Evolutionary conservation across 2,329 filamentous ascomycete species (phyloP), one percentile per base, ranked within the genome.

Genomic region (Incumbomyces delicatus): DNA sequence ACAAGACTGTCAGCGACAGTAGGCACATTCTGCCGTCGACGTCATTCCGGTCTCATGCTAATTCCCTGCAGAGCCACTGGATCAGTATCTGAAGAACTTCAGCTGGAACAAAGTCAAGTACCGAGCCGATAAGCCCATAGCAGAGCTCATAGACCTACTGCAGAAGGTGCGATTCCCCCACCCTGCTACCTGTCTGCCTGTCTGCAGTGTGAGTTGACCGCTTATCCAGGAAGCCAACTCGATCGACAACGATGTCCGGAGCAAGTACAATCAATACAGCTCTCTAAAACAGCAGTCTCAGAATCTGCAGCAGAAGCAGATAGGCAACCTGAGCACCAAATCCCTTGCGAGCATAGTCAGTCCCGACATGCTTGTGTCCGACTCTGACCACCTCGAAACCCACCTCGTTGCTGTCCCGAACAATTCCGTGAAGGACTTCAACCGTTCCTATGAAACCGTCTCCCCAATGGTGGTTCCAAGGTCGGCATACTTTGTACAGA

Each of bases 61-160:
- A 45, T 34, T 35, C 18, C 53, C 13, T 22, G 22, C 63, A 96
- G 90, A 94, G 66, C 89, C 92, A n/a, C 88, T 90, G 50, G 90
- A 95, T 59, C 84, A 90, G 63, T 98, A 96, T 63, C 72, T 98
- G 38, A 80, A 82, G 61, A 82, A 77, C 46, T 98, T 96, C 67
- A 77, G 80, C 55, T 98, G 92, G 92, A 96, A 96, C 71, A 95
- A 92, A 68, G 87, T 94, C 68, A 92, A 95, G 64, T 98, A 96
- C 67, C 82, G 92, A 59, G 83, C 86, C 52, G 92, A 98, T 66
- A 94, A 90, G 65, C 79, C 90, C 42, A 77, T 98, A 51, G 77
- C 80, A 47, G 90, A 96, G 62, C 74, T 96, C 50, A 83, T 95
- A 58, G 85, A 88, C 64, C 82, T 81, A 34, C 71, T 98, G 49